Evolutionary conservation across 1,284 basidiomycete genomes (phyloP).

Genomic region (Pisolithus thermaeus): DNA sequence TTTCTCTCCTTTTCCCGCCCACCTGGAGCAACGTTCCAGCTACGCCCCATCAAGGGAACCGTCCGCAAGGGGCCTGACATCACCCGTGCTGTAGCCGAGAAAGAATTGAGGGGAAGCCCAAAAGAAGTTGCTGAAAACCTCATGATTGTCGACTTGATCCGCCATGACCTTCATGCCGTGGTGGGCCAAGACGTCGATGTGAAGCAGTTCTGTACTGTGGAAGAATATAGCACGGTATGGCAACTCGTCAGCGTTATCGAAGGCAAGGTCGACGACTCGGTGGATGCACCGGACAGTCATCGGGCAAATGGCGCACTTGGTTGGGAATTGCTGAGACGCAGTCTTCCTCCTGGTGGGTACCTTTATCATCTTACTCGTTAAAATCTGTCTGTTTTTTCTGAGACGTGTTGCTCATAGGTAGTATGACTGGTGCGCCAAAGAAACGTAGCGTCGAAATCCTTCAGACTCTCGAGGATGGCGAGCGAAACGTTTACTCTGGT

Average conservation of each 20-base stretch:
- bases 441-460: slow-evolving; percentile 90
- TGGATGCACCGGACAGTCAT: slow-evolving; percentile 23
- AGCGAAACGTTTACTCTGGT: slow-evolving; percentile 87
- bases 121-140: slow-evolving; percentile 98
- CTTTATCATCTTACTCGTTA: neutral
- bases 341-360: slow-evolving; percentile 79
- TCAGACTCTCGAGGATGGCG: slow-evolving; percentile 69
- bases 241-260: slow-evolving; percentile 94
- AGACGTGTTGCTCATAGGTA: slow-evolving; percentile 47
- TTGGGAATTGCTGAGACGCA: slow-evolving; percentile 73
- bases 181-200: slow-evolving; percentile 77
- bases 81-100: slow-evolving; percentile 58
- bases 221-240: slow-evolving; percentile 91
- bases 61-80: slow-evolving; percentile 61
- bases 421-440: slow-evolving; percentile 98
- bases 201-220: slow-evolving; percentile 82
- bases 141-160: slow-evolving; percentile 98
- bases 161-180: slow-evolving; percentile 82
- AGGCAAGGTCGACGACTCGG: slow-evolving; percentile 42
- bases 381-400: slow-evolving; percentile 1
- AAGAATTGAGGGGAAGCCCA: slow-evolving; percentile 63
- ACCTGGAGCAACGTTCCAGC: slow-evolving; percentile 63
- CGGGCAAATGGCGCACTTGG: slow-evolving; percentile 46
- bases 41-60: slow-evolving; percentile 96
- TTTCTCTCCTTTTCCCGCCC: slow-evolving; percentile 82